These are phyloP conservation scores for Fusarium agapanthi DNA, from an alignment of 2,329 filamentous ascomycete species.

Conservation along the genomic window DNA sequence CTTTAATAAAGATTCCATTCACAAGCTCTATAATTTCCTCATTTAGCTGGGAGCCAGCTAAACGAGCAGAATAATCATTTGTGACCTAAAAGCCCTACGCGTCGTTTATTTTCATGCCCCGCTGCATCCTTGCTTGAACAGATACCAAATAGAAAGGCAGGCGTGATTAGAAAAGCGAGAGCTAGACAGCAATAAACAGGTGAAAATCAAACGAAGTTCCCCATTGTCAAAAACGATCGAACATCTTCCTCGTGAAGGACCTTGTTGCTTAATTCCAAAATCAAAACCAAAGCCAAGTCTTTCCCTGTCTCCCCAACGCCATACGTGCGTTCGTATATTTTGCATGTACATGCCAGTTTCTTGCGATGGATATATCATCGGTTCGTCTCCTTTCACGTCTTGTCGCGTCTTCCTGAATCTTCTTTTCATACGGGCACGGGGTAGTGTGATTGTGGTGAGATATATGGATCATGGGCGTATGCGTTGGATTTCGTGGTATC, in stretches of 20 bases:
- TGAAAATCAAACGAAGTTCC: slow-evolving; percentile 9
- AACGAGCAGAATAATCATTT: background rate
- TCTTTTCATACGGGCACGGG: slow-evolving; percentile 26
- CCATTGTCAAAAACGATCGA: slow-evolving; percentile 13
- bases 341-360: slow-evolving; percentile 26
- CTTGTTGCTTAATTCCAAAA: slow-evolving; percentile 10
- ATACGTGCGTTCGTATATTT: slow-evolving; percentile 36
- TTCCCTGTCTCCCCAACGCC: slow-evolving; percentile 45
- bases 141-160: slow-evolving; percentile 21
- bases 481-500: slow-evolving; percentile 50
- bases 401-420: slow-evolving; percentile 21
- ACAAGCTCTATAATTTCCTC: slow-evolving; percentile 18
- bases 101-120: slow-evolving; percentile 42
- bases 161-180: slow-evolving; percentile 27
- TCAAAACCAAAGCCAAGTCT: slow-evolving; percentile 12
- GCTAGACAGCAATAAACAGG: background rate
- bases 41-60: background rate
- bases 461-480: slow-evolving; percentile 32
- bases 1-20: background rate
- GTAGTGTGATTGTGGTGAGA: slow-evolving; percentile 23
- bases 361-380: slow-evolving; percentile 1
- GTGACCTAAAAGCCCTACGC: slow-evolving; percentile 19
- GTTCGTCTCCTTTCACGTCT: slow-evolving; percentile 17
- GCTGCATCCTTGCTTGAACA: slow-evolving; percentile 29
- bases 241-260: background rate